These are phyloP conservation scores for Rosa persica DNA, from an alignment of 306 rosid genomes.

Conservation along the genomic window DNA sequence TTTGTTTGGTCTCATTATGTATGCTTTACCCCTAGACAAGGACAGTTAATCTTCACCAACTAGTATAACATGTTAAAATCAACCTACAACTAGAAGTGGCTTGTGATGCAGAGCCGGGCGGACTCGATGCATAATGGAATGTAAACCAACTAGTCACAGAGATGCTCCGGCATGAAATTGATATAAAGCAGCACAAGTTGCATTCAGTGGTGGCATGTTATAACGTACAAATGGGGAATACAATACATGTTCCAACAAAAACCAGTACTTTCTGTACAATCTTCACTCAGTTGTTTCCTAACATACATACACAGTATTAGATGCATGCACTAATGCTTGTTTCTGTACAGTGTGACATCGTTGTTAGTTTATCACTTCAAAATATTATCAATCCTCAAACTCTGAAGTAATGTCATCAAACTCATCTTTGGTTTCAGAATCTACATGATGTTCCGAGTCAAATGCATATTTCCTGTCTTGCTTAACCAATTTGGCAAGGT, in stretches of 20 bases:
- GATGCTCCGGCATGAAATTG: neutral
- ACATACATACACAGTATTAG: conserved; percentile 7
- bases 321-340: conserved; percentile 7
- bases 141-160: neutral
- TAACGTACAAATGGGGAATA: neutral
- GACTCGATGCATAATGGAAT: too few species aligned
- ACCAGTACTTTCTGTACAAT: conserved; percentile 7
- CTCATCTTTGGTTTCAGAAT: conserved; percentile 33
- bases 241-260: neutral
- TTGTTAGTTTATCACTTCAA: conserved; percentile 11
- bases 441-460: conserved; percentile 28
- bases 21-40: neutral
- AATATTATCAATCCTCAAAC: conserved; percentile 25
- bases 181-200: neutral
- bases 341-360: conserved; percentile 33
- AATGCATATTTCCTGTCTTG: conserved; percentile 53
- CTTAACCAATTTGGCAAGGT: conserved; percentile 57
- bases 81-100: neutral
- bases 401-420: conserved; percentile 28
- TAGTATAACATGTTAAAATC: neutral
- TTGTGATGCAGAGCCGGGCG: neutral
- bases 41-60: neutral
- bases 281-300: neutral
- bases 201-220: neutral
- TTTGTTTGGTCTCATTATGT: neutral